A percentile compares a stretch with the other conserved stretches of the same genome.
Conservation (phyloP, 2,329 filamentous ascomycete genomes). For the Aureobasidium lini region DNA sequence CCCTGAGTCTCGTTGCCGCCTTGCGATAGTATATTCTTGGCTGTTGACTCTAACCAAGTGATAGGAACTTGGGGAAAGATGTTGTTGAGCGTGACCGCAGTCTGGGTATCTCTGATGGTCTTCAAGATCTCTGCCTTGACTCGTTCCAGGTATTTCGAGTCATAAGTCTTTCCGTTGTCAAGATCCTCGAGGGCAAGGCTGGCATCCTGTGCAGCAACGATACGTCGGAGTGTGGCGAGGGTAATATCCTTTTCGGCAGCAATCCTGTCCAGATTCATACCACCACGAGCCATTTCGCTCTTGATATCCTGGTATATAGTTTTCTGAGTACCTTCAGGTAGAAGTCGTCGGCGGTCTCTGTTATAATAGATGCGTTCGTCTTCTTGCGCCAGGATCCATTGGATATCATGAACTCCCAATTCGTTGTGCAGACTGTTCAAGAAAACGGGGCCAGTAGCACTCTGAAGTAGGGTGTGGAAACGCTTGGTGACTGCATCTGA, state of each 20-base stretch:
- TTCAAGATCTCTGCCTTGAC: background rate
- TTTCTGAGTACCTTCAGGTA: background rate
- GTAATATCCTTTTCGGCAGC: background rate
- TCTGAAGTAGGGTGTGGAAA: conserved; percentile 8
- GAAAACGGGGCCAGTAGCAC: background rate
- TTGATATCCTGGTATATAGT: background rate
- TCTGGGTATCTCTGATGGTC: background rate
- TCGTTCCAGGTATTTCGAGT: background rate
- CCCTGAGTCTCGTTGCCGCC: background rate
- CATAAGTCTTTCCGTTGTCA: background rate
- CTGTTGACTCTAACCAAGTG: background rate
- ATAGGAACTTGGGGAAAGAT: background rate
- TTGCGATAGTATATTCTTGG: background rate
- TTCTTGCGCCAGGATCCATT: conserved; percentile 9
- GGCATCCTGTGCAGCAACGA: background rate
- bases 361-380: background rate
- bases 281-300: background rate
- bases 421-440: background rate
- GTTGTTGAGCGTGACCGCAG: background rate
- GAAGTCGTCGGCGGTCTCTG: background rate
- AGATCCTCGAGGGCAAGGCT: background rate
- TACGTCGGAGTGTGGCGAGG: background rate
- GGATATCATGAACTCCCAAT: conserved; percentile 7
- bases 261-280: background rate
- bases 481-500: conserved; percentile 6